phyloP scores from a whole-genome alignment of 192 early-diverging fungal species.

The Coemansia sp. region DNA sequence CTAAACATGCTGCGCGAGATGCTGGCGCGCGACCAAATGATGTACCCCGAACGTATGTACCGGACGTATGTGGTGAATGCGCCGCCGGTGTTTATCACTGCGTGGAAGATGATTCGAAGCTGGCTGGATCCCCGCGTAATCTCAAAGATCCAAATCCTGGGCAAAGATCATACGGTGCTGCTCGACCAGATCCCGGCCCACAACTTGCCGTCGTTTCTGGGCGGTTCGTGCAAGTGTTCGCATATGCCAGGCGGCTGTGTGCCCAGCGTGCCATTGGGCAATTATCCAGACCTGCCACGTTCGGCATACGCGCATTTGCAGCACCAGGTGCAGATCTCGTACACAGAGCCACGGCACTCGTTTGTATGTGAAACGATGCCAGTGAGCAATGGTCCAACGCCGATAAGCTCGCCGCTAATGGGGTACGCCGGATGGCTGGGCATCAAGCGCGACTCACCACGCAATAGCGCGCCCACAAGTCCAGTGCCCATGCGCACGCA shows the following conservation, averaged over 20 bases:
- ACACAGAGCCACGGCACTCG: conserved; percentile 34
- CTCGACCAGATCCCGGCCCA: conserved; percentile 63
- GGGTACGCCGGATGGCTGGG: conserved; percentile 48
- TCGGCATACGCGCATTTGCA: conserved; percentile 27
- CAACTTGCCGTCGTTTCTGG: conserved; percentile 68
- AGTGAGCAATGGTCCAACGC: conserved; percentile 12
- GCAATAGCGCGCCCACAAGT: background rate
- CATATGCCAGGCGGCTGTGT: conserved; percentile 71
- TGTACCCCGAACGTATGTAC: conserved; percentile 92
- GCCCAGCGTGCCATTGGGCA: conserved; percentile 36
- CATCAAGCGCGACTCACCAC: conserved; percentile 27
- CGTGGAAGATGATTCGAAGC: conserved; percentile 73
- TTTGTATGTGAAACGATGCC: conserved; percentile 32
- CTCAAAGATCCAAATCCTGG: conserved; percentile 57
- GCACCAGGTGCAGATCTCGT: conserved; percentile 41
- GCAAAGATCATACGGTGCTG: conserved; percentile 58
- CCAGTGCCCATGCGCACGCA: conserved; percentile 4
- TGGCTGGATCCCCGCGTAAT: conserved; percentile 77
- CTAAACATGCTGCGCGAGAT: conserved; percentile 69
- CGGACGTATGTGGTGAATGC: conserved; percentile 93
- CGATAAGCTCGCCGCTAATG: conserved; percentile 28
- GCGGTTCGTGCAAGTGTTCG: conserved; percentile 68
- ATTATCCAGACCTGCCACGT: conserved; percentile 44
- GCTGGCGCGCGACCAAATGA: conserved; percentile 82
- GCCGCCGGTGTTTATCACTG: conserved; percentile 80